Percentiles rank a stretch among this genome's conserved stretches.
phyloP scores from a whole-genome alignment of 1,284 basidiomycete species.

The Coniophora puteana region DNA sequence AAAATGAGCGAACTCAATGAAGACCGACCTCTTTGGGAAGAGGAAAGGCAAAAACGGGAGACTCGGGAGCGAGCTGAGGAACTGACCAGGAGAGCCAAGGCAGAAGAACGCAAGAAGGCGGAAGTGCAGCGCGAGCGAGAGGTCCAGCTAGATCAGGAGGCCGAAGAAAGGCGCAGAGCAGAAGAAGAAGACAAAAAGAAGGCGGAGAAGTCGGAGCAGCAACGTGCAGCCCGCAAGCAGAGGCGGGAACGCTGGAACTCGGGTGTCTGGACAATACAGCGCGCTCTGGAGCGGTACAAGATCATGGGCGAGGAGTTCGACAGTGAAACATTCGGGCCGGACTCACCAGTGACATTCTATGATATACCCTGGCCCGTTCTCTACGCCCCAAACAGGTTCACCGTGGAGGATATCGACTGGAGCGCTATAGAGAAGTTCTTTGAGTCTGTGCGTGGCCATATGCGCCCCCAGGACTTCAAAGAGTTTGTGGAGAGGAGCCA shows the following conservation, averaged over 20 bases:
- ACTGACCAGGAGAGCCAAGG: constrained; percentile 31
- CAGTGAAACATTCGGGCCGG: constrained; percentile 45
- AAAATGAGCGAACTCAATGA: constrained; percentile 68
- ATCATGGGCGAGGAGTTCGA: constrained; percentile 60
- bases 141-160: constrained; percentile 26
- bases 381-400: constrained; percentile 42
- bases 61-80: constrained; percentile 44
- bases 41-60: constrained; percentile 42
- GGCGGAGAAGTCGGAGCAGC: constrained; percentile 31
- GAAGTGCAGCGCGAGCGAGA: constrained; percentile 31
- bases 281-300: constrained; percentile 66
- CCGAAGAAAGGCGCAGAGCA: constrained; percentile 24
- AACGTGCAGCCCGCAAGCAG: constrained; percentile 37
- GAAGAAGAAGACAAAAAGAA: constrained; percentile 26
- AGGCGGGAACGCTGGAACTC: constrained; percentile 45
- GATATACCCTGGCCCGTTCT: constrained; percentile 73
- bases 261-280: constrained; percentile 53
- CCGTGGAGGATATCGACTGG: constrained; percentile 66
- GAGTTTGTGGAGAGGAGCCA: constrained; percentile 64
- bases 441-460: constrained; percentile 39
- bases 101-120: constrained; percentile 33
- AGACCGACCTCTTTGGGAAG: constrained; percentile 61
- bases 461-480: constrained; percentile 59
- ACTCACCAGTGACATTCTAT: constrained; percentile 50
- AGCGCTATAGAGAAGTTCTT: constrained; percentile 69